Evolutionary conservation across 2,329 filamentous ascomycete species (phyloP), one percentile per base, ranked within the genome.

Genomic region (Achaetomium macrosporum): DNA sequence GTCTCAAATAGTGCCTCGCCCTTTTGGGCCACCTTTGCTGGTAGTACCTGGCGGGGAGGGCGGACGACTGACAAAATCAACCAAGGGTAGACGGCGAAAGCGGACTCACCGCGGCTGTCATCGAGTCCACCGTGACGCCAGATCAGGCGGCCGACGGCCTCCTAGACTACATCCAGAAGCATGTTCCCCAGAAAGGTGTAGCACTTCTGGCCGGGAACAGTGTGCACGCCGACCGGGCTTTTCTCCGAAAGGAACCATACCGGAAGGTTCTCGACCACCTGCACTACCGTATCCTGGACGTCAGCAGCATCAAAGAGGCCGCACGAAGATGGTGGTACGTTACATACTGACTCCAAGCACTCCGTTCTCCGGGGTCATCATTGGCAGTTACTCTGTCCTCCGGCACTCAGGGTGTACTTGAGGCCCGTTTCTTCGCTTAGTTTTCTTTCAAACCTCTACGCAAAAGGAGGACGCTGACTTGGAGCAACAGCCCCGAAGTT

Each of bases 231-330:
- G 93, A 99, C 69, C 83, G 83, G 63, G 82, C 82, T 2, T 99
- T 99, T 66, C 75, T 99, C 55, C 76, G 82, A 5, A 80, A 81
- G 57, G 77, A 76, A 52, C 90, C 91, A 0, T 99, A 92, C 69
- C 79, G 76, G 37, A 73, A 76, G 54, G 83, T 96, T 2, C 71
- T 88, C 45, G 81, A 87, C 52, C 82, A 93, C 69, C 74, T 99
- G 60, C 88, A 95, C 70, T 90, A 99, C 71, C 82, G 93, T 15
- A 87, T 99, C 58, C 73, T 97, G 44, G 93, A 99, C 67, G 90
- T 97, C 50, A 96, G 90, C 69, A 81, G 84, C 43, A 81, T 97
- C 65, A 97, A 97, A 72, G 93, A 99, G 73, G 91, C 89, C 19
- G 87, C 85, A 16, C 81, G 83, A 59, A 78, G 92, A 42, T 99